Conservation (phyloP, 116 monocot species). For the Iris pallida region DNA sequence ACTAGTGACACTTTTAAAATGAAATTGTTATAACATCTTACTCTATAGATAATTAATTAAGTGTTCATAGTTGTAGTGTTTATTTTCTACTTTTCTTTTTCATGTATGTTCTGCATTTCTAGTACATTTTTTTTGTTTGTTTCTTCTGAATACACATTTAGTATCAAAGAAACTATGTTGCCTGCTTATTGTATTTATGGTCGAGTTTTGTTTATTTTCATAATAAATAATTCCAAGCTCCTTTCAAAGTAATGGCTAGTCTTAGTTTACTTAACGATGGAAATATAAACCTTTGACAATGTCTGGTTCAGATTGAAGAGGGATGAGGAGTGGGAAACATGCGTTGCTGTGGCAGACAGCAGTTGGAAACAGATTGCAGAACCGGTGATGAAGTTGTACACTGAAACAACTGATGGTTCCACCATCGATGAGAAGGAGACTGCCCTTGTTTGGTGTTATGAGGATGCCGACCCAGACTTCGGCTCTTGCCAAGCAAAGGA, state of each 20-base stretch:
- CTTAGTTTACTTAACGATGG: neutral
- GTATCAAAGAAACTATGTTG: neutral
- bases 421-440: conserved; percentile 87
- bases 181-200: neutral
- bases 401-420: conserved; percentile 85
- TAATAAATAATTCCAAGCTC: neutral
- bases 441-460: conserved; percentile 76
- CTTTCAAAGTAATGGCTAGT: neutral
- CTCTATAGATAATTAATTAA: neutral
- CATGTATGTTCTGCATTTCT: neutral
- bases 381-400: conserved; percentile 84
- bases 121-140: neutral
- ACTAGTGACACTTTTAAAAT: too few species aligned
- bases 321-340: conserved; percentile 62
- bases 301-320: conserved; percentile 45
- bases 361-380: conserved; percentile 84
- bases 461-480: conserved; percentile 87
- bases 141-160: neutral
- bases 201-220: neutral
- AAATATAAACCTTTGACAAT: neutral
- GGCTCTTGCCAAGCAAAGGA: conserved; percentile 90
- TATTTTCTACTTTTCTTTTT: neutral
- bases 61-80: neutral
- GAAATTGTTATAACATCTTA: neutral
- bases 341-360: conserved; percentile 40